A percentile compares a stretch with the other conserved stretches of the same genome.
These are phyloP conservation scores for Fusarium azukiicola DNA, from an alignment of 2,329 filamentous ascomycete genomes.

Conservation along the genomic window DNA sequence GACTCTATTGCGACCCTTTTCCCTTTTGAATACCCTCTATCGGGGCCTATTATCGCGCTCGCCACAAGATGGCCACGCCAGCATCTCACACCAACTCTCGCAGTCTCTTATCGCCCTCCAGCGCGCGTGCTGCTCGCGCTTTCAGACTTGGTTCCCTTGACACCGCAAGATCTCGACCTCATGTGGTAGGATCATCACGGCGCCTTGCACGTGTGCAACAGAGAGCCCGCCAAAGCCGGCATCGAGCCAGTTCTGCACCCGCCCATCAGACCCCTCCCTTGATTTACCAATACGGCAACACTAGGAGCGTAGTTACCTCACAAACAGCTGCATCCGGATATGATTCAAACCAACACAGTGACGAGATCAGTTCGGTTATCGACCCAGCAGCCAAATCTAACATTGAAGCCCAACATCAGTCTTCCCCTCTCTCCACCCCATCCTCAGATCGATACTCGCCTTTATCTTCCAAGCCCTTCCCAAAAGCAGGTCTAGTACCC, in stretches of 20 bases:
- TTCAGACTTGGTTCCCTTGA: slow-evolving; percentile 43
- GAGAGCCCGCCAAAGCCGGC: slow-evolving; percentile 29
- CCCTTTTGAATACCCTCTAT: slow-evolving; percentile 51
- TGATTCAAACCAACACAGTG: not conserved
- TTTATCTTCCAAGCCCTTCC: not conserved
- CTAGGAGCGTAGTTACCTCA: not conserved
- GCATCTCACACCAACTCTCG: slow-evolving; percentile 55
- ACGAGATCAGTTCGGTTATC: not conserved
- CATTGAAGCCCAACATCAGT: not conserved
- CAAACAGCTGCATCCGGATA: not conserved
- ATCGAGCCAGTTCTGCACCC: slow-evolving; percentile 31
- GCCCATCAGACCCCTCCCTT: not conserved
- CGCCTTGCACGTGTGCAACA: slow-evolving; percentile 50
- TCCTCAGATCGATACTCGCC: not conserved
- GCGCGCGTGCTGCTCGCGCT: slow-evolving; percentile 31
- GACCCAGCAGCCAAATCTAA: not conserved
- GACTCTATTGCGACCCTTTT: slow-evolving; percentile 16
- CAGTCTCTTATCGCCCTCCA: slow-evolving; percentile 44
- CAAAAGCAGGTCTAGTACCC: not conserved
- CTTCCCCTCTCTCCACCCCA: not conserved
- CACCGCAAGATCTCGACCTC: slow-evolving; percentile 51
- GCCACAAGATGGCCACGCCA: slow-evolving; percentile 54
- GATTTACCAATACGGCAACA: not conserved
- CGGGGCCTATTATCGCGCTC: slow-evolving; percentile 38
- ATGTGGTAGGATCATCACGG: slow-evolving; percentile 53